Base-by-base conservation (phyloP, 129 eudicot species). In the Chrysanthemum seticuspe region DNA sequence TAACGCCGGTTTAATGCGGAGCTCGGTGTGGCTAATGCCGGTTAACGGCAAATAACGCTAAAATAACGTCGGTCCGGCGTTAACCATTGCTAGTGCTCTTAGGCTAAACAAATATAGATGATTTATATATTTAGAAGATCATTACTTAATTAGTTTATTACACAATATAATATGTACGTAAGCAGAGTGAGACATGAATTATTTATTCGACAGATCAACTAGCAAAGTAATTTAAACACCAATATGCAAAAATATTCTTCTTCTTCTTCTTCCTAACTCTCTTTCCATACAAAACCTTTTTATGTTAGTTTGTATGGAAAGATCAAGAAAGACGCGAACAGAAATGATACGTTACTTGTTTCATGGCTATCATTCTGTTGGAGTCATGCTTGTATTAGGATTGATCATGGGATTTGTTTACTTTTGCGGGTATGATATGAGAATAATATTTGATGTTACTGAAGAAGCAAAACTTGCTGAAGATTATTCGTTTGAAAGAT, bases 331-430 rank as follows among this genome's bases (percentile, higher is more conserved):
- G 47, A 40, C 2, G 9, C 10, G 47, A 40, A 40, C 47, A 40
- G 79, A 65, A 51, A 76, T 16, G 16, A 49, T 51, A 21, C 51
- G 49, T 13, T 65, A 16, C 72, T 6, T 78, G 31, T 50, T 78
- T 19, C 23, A 9, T 47, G 54, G 25, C 12, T 48, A 54, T 58
- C 53, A 4, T 27, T 76, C 70, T 27, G 34, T 76, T 15, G 60
- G 29, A 4, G n/a, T 53, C 31, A 54, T 69, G 59, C 58, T 73
- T 15, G 16, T 68, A 12, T 27, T 27, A 36, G 68, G 36, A 58
- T 31, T 76, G 13, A 53, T 69, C 34, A 21, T 60, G 14, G 70
- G 45, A 45, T n/a, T 57, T 60, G 14, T 60, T 68, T 59, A 69
- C 56, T 53, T 76, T 11, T 57, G 53, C 58, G 23, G 44, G 15